Percentiles rank a stretch among this genome's conserved stretches.
Conservation (phyloP, 2,329 filamentous ascomycete genomes). For the Cucurbitaria berberidis region DNA sequence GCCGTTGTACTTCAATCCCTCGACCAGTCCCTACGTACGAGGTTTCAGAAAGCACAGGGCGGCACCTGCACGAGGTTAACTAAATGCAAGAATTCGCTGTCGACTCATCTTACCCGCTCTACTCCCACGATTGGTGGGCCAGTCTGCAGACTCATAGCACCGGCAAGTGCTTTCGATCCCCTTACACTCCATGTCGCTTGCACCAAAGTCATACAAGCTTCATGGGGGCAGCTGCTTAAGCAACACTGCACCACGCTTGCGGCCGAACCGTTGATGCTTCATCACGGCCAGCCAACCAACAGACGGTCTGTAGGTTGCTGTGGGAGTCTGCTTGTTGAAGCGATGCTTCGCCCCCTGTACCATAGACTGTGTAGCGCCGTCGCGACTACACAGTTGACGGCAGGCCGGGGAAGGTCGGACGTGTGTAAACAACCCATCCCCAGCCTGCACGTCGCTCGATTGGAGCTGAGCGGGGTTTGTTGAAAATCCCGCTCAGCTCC, state of each 20-base stretch:
- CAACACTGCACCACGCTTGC: background rate
- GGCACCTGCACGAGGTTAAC: background rate
- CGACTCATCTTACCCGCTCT: background rate
- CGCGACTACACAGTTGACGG: too few relatives aligned
- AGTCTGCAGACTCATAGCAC: background rate
- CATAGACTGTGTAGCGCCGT: too few relatives aligned
- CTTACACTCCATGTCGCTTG: background rate
- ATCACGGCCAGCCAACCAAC: background rate
- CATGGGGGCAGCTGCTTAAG: background rate
- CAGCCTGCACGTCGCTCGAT: too few relatives aligned
- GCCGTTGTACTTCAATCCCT: background rate
- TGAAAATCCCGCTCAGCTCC: too few relatives aligned
- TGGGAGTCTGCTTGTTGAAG: background rate
- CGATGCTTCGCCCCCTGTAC: background rate
- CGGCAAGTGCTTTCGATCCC: background rate
- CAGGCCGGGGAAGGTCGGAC: too few relatives aligned
- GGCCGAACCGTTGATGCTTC: background rate
- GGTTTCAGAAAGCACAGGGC: background rate
- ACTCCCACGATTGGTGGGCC: background rate
- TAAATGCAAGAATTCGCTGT: background rate
- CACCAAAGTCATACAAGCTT: background rate
- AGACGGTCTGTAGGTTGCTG: background rate
- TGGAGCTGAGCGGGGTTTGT: too few relatives aligned
- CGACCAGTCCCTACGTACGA: background rate
- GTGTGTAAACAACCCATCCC: too few relatives aligned